A percentile compares a stretch with the other conserved stretches of the same genome.
These are phyloP conservation scores for Kingdonia uniflora DNA, from an alignment of 164 flowering plant species.

Conservation along the genomic window DNA sequence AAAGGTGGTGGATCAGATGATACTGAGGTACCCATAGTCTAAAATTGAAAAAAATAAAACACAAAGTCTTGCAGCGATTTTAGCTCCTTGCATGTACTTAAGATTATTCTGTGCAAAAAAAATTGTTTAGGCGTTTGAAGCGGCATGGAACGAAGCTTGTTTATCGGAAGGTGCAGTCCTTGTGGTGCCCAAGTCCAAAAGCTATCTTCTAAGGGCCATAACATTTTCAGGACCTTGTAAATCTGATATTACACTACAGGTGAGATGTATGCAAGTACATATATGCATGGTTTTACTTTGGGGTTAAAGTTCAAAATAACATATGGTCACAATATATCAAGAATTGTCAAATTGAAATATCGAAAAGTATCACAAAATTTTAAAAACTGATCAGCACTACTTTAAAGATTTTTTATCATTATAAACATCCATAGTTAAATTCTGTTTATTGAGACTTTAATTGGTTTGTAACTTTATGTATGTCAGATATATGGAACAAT, in stretches of 20 bases:
- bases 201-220: conserved; percentile 46
- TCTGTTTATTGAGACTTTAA: too few relatives aligned
- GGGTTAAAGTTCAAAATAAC: not conserved
- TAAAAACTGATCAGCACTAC: not conserved
- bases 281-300: not conserved
- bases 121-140: conserved; percentile 40
- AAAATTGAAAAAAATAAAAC: not conserved
- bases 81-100: not conserved
- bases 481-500: conserved; percentile 58
- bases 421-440: too few relatives aligned
- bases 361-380: not conserved
- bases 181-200: conserved; percentile 39
- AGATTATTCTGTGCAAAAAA: not conserved
- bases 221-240: conserved; percentile 73
- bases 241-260: conserved; percentile 39
- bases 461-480: too few relatives aligned
- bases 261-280: conserved; percentile 1
- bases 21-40: conserved; percentile 22
- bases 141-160: conserved; percentile 68
- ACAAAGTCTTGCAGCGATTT: not conserved
- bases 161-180: conserved; percentile 27
- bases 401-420: not conserved
- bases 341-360: not conserved
- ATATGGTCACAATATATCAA: not conserved
- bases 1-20: conserved; percentile 57